phyloP scores from a whole-genome alignment of 192 early-diverging fungal genomes.

The Gaertneriomyces sp. region DNA sequence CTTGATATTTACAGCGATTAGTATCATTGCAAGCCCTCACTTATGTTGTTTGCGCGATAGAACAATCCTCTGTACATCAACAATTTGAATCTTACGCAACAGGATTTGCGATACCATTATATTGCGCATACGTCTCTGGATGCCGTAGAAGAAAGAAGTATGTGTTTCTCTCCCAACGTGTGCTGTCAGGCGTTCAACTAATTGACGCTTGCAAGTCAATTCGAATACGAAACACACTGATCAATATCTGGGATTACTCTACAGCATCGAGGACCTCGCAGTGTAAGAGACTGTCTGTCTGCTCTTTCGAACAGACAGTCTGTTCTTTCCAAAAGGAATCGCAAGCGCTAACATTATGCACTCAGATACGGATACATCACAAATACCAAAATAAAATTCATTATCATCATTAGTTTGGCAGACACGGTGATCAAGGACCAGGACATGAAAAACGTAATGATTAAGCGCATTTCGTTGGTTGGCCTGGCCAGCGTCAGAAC shows the following conservation, averaged over 20 bases:
- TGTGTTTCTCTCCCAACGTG: too few relatives aligned
- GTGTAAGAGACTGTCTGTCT: constrained; percentile 54
- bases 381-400: constrained; percentile 76
- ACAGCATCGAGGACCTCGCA: constrained; percentile 83
- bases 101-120: constrained; percentile 85
- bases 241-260: constrained; percentile 82
- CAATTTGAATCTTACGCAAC: constrained; percentile 68
- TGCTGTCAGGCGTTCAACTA: too few relatives aligned
- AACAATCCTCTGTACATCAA: constrained; percentile 86
- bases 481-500: too few relatives aligned
- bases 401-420: constrained; percentile 38
- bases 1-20: neutral
- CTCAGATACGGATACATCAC: constrained; percentile 79
- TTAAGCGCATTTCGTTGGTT: too few relatives aligned
- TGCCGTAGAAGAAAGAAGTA: constrained; percentile 82
- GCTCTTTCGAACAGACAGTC: neutral
- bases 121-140: constrained; percentile 88
- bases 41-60: constrained; percentile 29
- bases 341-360: neutral
- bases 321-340: neutral
- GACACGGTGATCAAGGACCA: constrained; percentile 75
- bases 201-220: constrained; percentile 35
- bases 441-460: constrained; percentile 73
- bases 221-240: constrained; percentile 67
- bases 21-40: neutral